Percentiles rank a stretch among this genome's conserved stretches.
Conservation (phyloP, 495 filamentous ascomycete genomes). For the Neurospora hispaniola region DNA sequence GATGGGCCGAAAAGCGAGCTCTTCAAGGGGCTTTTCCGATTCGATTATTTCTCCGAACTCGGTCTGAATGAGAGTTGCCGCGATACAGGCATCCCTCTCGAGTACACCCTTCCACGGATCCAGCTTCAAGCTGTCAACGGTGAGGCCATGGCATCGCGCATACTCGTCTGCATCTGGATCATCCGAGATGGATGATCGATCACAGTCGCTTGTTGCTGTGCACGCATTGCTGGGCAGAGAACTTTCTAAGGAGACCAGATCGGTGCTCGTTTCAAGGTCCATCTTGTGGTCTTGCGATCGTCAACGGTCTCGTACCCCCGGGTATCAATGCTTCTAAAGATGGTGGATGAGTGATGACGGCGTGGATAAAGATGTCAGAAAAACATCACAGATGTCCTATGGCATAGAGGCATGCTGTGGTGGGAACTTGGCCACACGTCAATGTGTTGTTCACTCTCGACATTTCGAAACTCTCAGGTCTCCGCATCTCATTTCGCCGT, state of each 20-base stretch:
- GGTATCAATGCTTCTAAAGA: not conserved
- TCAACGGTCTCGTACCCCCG: not conserved
- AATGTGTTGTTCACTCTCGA: not conserved
- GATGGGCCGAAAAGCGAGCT: conserved; percentile 13
- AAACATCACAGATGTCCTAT: not conserved
- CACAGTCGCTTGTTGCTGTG: not conserved
- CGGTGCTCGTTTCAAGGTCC: conserved; percentile 13
- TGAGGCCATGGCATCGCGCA: conserved; percentile 29
- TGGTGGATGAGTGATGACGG: not conserved
- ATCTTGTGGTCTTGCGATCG: conserved; percentile 3
- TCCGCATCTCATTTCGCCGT: not conserved
- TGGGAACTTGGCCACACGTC: not conserved
- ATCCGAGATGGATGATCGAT: not conserved
- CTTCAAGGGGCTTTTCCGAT: not conserved
- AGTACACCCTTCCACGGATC: conserved; percentile 10
- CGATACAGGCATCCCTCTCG: conserved; percentile 6
- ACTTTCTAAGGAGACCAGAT: conserved; percentile 12
- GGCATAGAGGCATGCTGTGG: not conserved
- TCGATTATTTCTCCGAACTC: conserved; percentile 8
- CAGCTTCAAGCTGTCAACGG: conserved; percentile 17
- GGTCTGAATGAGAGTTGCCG: conserved; percentile 7
- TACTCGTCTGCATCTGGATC: conserved; percentile 25
- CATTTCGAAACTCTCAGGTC: not conserved
- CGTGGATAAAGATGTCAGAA: not conserved
- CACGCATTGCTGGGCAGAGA: conserved; percentile 2